Evolutionary conservation across 352 stramenopile species (phyloP).

Genomic region (Blastocystis sp.): DNA sequence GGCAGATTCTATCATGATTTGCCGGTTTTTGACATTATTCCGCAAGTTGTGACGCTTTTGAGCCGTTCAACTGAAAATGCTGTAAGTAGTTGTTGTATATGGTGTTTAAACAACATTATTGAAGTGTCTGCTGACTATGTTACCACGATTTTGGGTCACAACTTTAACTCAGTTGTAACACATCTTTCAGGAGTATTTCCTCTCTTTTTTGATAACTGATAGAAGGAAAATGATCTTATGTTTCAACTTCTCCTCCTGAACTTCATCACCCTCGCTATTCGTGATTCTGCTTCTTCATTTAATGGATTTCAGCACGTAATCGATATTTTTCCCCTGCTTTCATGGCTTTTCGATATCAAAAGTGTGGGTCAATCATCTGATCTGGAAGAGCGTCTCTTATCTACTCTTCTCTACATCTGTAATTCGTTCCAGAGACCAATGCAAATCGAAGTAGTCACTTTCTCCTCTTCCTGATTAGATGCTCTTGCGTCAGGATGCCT

Average conservation of each 20-base stretch:
- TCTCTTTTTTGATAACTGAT: not conserved
- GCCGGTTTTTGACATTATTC: not conserved
- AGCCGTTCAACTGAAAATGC: not conserved
- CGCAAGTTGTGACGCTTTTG: not conserved
- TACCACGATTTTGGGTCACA: not conserved
- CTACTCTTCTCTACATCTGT: not conserved
- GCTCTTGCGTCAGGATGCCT: not conserved
- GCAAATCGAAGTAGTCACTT: not conserved
- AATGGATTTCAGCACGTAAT: not conserved
- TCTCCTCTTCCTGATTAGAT: not conserved
- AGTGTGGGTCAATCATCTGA: not conserved
- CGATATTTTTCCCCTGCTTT: not conserved
- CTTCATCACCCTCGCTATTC: not conserved
- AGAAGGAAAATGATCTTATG: constrained; percentile 7
- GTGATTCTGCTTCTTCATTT: not conserved
- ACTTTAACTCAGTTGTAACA: not conserved
- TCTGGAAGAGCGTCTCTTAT: not conserved
- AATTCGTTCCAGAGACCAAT: not conserved
- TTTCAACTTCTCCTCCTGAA: not conserved
- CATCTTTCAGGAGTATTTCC: not conserved
- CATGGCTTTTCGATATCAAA: not conserved
- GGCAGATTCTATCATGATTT: not conserved
- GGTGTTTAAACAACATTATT: not conserved
- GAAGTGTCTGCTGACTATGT: not conserved
- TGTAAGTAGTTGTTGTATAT: not conserved